Conservation (phyloP, 2,329 filamentous ascomycete genomes). For the Dichotomopilus funicola region DNA sequence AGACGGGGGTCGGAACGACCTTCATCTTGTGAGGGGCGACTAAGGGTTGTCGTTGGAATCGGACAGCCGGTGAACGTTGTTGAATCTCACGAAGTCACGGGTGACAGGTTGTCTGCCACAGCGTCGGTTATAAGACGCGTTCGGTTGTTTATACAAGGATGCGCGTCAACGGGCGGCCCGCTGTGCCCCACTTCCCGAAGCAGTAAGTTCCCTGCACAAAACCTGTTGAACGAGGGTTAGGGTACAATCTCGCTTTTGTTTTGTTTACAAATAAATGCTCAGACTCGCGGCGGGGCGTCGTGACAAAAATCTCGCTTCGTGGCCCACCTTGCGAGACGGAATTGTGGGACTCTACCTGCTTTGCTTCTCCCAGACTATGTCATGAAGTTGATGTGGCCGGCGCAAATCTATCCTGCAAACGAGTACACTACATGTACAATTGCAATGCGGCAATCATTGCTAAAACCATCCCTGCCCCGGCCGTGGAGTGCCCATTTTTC, state of each 20-base stretch:
- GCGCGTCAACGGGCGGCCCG: neutral
- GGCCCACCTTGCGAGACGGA: neutral
- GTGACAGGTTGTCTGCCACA: neutral
- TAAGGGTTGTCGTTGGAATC: neutral
- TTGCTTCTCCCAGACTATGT: too few species aligned
- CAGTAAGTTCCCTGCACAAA: neutral
- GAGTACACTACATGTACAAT: too few species aligned
- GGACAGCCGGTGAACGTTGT: neutral
- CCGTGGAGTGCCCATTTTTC: neutral
- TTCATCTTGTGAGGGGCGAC: neutral
- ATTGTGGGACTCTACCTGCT: neutral
- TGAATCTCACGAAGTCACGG: neutral
- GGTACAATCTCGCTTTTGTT: neutral
- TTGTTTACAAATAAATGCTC: neutral
- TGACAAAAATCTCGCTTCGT: neutral
- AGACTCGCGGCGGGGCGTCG: neutral
- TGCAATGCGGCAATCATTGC: too few species aligned
- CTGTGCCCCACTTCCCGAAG: neutral
- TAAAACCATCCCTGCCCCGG: neutral
- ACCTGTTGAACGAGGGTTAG: neutral
- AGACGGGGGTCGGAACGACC: neutral
- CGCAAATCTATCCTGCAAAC: too few species aligned
- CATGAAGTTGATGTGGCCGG: too few species aligned
- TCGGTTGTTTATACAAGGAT: neutral
- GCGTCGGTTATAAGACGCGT: constrained; percentile 1